Evolutionary conservation across 192 early-diverging fungal species (phyloP), one percentile per base, ranked within the genome.

Genomic region (Rhizoclosmatium globosum): DNA sequence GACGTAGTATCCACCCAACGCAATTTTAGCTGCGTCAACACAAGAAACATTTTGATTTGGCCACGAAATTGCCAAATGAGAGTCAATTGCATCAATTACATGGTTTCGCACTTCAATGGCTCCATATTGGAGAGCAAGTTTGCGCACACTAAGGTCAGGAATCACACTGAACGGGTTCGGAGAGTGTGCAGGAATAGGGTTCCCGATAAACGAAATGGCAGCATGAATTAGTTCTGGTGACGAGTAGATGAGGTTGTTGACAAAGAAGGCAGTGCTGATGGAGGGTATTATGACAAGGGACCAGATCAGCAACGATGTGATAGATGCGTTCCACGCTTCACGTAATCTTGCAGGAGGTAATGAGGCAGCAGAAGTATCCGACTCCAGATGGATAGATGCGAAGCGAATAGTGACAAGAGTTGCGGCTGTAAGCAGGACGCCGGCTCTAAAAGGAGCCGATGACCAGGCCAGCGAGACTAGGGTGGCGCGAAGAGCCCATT

Each of bases 401-500:
- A 31, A 56, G 46, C 53, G 53, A n/a, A 7, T 31, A 15, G 46
- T 23, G 47, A 23, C n/a, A 7, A 71, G 69, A 39, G 7, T 38
- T 19, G 46, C 38, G 38, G 53, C 47, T 19, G 17, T 2, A 56
- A 71, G 69, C n/a, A 71, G 50, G 50, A n/a, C 50, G 50, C 58
- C 39, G 45, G 48, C 44, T 60, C 74, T 42, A 13, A 76, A n/a
- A 6, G 45, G 39, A 47, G 48, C 17, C 46, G 1, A 66, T 4
- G 61, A 45, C 45, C 39, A 76, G 4, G 66, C 13, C 17, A 76
- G 64, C 17, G 38, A 17, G 39, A 66, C 48, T 4, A 64, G 11
- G 53, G 64, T n/a, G n/a, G 46, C 39, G 41, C 74, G 61, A 21
- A 76, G 38, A n/a, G 45, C 17, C 74, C 74, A 76, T 67, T 66